phyloP scores from a whole-genome alignment of 495 filamentous ascomycete species.

The Evernia prunastri region DNA sequence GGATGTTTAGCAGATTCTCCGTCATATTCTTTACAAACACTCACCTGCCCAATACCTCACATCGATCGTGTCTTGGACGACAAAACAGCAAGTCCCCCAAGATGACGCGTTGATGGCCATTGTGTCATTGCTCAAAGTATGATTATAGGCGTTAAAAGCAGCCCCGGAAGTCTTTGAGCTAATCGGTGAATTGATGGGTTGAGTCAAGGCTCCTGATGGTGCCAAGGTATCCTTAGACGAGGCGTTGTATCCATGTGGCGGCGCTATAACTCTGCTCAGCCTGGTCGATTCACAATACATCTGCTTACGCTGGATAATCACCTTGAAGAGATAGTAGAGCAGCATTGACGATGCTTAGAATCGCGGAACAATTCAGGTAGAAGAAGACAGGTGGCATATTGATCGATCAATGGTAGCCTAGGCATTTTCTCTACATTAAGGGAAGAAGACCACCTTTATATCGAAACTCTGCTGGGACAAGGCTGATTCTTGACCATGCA shows the following conservation, averaged over 20 bases:
- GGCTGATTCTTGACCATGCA: not conserved
- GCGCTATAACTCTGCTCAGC: not conserved
- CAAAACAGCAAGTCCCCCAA: conserved; percentile 11
- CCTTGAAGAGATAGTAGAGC: not conserved
- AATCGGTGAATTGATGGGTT: too few species aligned
- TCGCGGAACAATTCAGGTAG: not conserved
- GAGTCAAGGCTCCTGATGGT: not conserved
- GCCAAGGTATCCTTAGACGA: not conserved
- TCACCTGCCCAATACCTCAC: conserved; percentile 15
- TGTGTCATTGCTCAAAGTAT: not conserved
- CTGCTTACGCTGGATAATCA: not conserved
- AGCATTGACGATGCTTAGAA: not conserved
- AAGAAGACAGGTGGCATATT: not conserved
- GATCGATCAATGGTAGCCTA: not conserved
- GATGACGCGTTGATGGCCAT: not conserved
- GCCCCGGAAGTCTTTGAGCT: not conserved
- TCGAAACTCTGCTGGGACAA: not conserved
- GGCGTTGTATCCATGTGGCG: not conserved
- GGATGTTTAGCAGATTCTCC: not conserved
- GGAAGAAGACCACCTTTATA: not conserved
- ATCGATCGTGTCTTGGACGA: conserved; percentile 19
- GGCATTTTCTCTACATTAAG: not conserved
- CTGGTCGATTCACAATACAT: not conserved
- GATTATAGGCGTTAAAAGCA: not conserved
- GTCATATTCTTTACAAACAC: not conserved